Evolutionary conservation across 306 rosid species (phyloP).

Genomic region (Ormosia emarginata): DNA sequence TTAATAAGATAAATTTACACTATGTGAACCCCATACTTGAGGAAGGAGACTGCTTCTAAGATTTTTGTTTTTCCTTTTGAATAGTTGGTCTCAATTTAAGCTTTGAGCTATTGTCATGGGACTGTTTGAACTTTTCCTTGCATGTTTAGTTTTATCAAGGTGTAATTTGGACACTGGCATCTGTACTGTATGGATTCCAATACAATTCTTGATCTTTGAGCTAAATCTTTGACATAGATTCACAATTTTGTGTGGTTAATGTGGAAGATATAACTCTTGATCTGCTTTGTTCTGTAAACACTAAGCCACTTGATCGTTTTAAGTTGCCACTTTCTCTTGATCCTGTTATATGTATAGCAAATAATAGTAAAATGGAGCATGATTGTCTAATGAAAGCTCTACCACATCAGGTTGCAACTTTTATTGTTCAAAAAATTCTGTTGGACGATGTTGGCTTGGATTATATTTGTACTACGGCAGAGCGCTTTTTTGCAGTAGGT

Average conservation of each 20-base stretch:
- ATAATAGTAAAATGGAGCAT: background rate
- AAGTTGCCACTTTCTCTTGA: background rate
- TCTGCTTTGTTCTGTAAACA: background rate
- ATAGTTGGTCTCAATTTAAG: background rate
- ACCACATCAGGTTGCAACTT: slow-evolving; percentile 73
- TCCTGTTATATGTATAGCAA: background rate
- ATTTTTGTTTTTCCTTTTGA: background rate
- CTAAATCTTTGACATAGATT: background rate
- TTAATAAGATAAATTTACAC: background rate
- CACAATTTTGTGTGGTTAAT: background rate
- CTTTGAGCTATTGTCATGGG: background rate
- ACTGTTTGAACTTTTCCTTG: background rate
- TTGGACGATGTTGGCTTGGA: slow-evolving; percentile 94
- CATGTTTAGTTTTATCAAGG: background rate
- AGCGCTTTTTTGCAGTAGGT: slow-evolving; percentile 92
- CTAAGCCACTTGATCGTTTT: background rate
- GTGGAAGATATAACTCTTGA: background rate
- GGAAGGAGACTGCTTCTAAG: background rate
- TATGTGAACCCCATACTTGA: background rate
- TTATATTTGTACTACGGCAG: slow-evolving; percentile 90
- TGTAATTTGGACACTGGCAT: background rate
- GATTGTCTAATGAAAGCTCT: slow-evolving; percentile 30
- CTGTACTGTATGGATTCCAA: background rate
- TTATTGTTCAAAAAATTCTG: slow-evolving; percentile 84
- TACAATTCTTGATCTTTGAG: background rate